Conservation (phyloP, 1,139 yeast species). For the Kodamaea alishanica region DNA sequence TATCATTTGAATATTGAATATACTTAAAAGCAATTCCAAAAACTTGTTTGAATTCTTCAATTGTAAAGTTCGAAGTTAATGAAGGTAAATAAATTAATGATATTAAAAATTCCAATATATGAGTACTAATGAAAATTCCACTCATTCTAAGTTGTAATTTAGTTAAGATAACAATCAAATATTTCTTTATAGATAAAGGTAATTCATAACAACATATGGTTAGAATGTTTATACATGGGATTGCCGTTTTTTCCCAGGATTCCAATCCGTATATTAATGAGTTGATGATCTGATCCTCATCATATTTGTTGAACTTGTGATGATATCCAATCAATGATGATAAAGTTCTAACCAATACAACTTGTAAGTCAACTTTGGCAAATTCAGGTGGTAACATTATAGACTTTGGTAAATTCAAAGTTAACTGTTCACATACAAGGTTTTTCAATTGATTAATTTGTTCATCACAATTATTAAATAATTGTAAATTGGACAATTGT, state of each 20-base stretch:
- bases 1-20: slow-evolving; percentile 67
- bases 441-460: slow-evolving; percentile 46
- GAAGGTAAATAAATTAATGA: slow-evolving; percentile 65
- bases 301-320: slow-evolving; percentile 52
- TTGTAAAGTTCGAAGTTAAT: slow-evolving; percentile 66
- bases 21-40: slow-evolving; percentile 82
- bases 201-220: slow-evolving; percentile 79
- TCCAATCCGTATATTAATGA: slow-evolving; percentile 62
- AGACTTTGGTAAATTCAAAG: slow-evolving; percentile 43
- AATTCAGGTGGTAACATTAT: slow-evolving; percentile 44
- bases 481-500: slow-evolving; percentile 60
- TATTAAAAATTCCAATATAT: slow-evolving; percentile 70
- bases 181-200: slow-evolving; percentile 70
- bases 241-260: slow-evolving; percentile 76
- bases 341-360: slow-evolving; percentile 60
- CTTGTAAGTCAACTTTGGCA: slow-evolving; percentile 61
- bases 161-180: slow-evolving; percentile 59
- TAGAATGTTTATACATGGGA: slow-evolving; percentile 73
- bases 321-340: slow-evolving; percentile 70
- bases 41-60: slow-evolving; percentile 73
- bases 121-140: slow-evolving; percentile 64
- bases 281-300: slow-evolving; percentile 66
- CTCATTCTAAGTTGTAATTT: slow-evolving; percentile 73
- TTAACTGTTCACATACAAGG: slow-evolving; percentile 60
- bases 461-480: slow-evolving; percentile 46